Base-by-base conservation (phyloP, 2,329 filamentous ascomycete genomes). In the Stagonosporopsis tanaceti region DNA sequence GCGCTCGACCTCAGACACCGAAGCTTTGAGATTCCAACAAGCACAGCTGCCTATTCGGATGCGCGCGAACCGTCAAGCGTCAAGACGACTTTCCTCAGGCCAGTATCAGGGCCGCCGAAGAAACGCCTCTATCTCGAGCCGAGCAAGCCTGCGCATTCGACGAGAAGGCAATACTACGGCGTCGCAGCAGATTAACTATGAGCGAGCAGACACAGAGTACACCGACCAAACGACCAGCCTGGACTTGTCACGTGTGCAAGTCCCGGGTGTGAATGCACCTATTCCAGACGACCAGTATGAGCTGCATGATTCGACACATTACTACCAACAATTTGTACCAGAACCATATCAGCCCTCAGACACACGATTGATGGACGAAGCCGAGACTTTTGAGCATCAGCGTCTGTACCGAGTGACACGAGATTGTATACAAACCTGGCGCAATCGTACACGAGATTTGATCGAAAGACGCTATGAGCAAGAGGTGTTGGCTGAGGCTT, bases 321-420 rank as follows among this genome's bases (percentile, higher is more conserved):
- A 61, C 15, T 59, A 61, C 15, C 53, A 65, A 8, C 67, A 65
- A 20, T 73, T 68, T 39, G 59, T 65, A 8, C 69, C 66, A 7
- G 74, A 81, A 61, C 70, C 80, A 14, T 82, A 81, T 57, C 77
- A 77, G 41, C 82, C 80, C 8, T 81, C 82, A 14, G 76, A 83
- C 42, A 82, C 81, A 7, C 80, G 82, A 58, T 70, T 85, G 63
- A 69, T 81, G 46, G 77, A 79, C 28, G 82, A 85, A 69, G 82
- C 81, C 14, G 81, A 80, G 34, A 81, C 65, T 4, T 72, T 76
- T 47, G 74, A 72, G 52, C 48, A 71, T 28, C 69, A 69, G 48
- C 72, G 71, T n/a, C 50, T 70, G 25, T 64, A 67, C 28, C 57
- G 67, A 22, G 61, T 71, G 20, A 64, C 63, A 17, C 65, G 75